Conservation (phyloP, 2,329 filamentous ascomycete genomes). For the Ophiosphaerella narmari region DNA sequence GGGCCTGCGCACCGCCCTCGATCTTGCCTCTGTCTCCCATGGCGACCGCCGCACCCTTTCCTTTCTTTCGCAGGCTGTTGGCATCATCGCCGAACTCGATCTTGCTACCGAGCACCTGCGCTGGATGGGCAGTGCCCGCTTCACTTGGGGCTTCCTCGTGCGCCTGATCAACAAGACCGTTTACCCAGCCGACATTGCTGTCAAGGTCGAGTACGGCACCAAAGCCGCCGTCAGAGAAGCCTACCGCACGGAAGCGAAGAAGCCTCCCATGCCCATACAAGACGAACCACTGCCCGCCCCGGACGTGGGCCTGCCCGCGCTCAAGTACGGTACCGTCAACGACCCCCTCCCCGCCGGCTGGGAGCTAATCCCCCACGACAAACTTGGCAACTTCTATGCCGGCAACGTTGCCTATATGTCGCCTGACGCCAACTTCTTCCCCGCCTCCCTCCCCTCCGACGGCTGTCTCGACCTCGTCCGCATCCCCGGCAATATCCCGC, state of each 20-base stretch:
- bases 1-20: conserved; percentile 79
- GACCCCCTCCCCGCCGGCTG: conserved; percentile 79
- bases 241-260: conserved; percentile 57
- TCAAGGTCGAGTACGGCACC: conserved; percentile 79
- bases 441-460: conserved; percentile 79
- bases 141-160: conserved; percentile 81
- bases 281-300: conserved; percentile 27
- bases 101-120: conserved; percentile 87
- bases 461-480: conserved; percentile 84
- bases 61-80: conserved; percentile 88
- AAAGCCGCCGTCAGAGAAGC: conserved; percentile 75
- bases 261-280: conserved; percentile 25
- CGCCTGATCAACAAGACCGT: conserved; percentile 75
- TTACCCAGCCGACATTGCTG: conserved; percentile 86
- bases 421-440: conserved; percentile 83
- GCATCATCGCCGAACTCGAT: conserved; percentile 88
- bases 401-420: conserved; percentile 97
- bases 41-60: conserved; percentile 74
- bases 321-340: conserved; percentile 79
- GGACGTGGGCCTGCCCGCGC: conserved; percentile 62
- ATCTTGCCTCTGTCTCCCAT: conserved; percentile 87
- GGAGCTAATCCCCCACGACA: conserved; percentile 73
- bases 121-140: conserved; percentile 88
- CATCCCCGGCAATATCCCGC: conserved; percentile 75
- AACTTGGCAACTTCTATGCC: conserved; percentile 88